Evolutionary conservation across 1,139 yeast genomes (phyloP).

Genomic region (Entelexis paramagnoliae): DNA sequence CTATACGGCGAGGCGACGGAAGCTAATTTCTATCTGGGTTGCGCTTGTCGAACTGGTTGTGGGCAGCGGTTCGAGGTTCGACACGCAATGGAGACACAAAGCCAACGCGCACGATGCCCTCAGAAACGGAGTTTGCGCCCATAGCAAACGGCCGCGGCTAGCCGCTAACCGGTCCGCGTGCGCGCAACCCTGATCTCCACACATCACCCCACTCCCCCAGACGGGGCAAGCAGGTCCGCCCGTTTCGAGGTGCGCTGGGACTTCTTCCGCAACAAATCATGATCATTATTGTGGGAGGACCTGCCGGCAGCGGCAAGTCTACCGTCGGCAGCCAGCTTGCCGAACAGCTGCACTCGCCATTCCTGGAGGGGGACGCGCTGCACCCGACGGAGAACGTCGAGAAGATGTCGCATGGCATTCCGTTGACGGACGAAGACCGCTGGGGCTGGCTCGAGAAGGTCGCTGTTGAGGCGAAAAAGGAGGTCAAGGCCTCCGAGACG

Average conservation of each 20-base stretch:
- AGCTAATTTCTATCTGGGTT: no score
- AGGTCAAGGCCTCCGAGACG: conserved; percentile 26
- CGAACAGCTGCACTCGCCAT: conserved; percentile 40
- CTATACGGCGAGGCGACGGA: background rate
- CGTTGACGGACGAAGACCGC: conserved; percentile 79
- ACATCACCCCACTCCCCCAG: background rate
- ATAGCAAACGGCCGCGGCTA: background rate
- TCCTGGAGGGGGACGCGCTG: conserved; percentile 73
- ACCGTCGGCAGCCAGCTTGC: conserved; percentile 57
- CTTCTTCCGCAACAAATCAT: conserved; percentile 9
- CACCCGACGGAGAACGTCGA: conserved; percentile 66
- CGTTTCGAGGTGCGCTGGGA: background rate
- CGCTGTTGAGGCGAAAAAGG: conserved; percentile 35
- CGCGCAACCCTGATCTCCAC: conserved; percentile 5
- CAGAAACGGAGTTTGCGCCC: background rate
- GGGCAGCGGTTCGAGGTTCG: no score
- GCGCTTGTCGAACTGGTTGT: no score
- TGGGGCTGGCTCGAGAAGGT: conserved; percentile 73
- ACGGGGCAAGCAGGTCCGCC: background rate
- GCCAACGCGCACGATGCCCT: no score
- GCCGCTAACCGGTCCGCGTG: background rate
- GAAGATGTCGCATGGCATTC: conserved; percentile 72
- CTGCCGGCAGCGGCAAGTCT: conserved; percentile 90
- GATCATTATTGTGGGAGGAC: conserved; percentile 54
- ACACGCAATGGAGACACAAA: background rate